phyloP scores from a whole-genome alignment of 495 filamentous ascomycete species.

The Aspergillus carlsbadensis region DNA sequence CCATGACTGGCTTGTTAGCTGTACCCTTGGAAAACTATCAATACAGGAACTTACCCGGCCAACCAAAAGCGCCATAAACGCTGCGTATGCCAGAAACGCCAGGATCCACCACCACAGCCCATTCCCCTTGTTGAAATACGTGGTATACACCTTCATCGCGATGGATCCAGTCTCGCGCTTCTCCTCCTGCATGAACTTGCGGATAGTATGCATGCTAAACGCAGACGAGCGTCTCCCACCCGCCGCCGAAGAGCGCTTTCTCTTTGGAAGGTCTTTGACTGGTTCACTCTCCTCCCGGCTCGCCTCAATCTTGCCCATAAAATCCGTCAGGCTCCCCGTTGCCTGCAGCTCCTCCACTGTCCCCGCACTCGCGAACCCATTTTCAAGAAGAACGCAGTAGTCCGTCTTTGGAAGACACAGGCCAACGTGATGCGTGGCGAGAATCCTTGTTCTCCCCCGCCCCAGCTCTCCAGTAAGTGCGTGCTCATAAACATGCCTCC shows the following conservation, averaged over 20 bases:
- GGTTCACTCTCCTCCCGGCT: slow-evolving; percentile 27
- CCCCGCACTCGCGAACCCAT: slow-evolving; percentile 63
- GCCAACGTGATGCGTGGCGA: slow-evolving; percentile 78
- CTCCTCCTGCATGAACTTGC: slow-evolving; percentile 71
- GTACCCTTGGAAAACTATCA: not conserved
- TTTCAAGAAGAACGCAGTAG: slow-evolving; percentile 64
- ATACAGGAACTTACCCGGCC: slow-evolving; percentile 38
- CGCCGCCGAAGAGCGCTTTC: slow-evolving; percentile 16
- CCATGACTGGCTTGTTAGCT: slow-evolving; percentile 49
- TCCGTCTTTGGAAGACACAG: slow-evolving; percentile 66
- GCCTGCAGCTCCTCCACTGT: slow-evolving; percentile 33
- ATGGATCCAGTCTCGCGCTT: slow-evolving; percentile 62
- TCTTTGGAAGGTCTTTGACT: not conserved
- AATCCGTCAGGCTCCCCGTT: slow-evolving; percentile 53
- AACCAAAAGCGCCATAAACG: slow-evolving; percentile 50
- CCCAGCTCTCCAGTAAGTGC: slow-evolving; percentile 67
- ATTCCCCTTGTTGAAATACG: slow-evolving; percentile 64
- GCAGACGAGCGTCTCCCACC: slow-evolving; percentile 9
- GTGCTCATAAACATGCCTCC: slow-evolving; percentile 71
- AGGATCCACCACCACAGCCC: slow-evolving; percentile 59
- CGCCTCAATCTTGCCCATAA: slow-evolving; percentile 55
- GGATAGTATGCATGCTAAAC: slow-evolving; percentile 30
- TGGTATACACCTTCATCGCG: slow-evolving; percentile 56
- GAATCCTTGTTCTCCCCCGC: slow-evolving; percentile 65
- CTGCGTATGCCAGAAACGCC: slow-evolving; percentile 50